Evolutionary conservation across 192 early-diverging fungal species (phyloP).

Genomic region (Paraglomus brasilianum): DNA sequence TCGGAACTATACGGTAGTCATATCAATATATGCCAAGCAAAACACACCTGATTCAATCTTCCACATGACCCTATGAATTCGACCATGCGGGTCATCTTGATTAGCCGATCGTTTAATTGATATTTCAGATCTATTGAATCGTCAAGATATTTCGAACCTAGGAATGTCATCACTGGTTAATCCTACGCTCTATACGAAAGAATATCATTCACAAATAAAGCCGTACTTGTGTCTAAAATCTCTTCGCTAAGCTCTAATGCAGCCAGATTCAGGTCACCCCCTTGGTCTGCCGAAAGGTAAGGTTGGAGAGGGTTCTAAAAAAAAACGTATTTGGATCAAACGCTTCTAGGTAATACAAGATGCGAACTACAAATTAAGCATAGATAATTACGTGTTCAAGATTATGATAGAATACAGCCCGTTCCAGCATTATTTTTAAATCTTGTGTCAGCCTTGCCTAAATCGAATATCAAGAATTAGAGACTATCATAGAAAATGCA

Average conservation of each 20-base stretch:
- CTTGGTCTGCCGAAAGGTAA: slow-evolving; percentile 13
- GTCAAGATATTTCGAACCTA: slow-evolving; percentile 27
- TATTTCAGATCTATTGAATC: slow-evolving; percentile 17
- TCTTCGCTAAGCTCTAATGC: slow-evolving; percentile 30
- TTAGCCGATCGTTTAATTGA: slow-evolving; percentile 25
- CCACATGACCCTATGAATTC: slow-evolving; percentile 24
- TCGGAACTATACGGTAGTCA: no score
- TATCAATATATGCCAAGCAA: no score
- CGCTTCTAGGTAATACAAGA: no score
- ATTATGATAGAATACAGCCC: slow-evolving; percentile 21
- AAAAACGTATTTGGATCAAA: not conserved
- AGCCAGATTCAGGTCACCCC: slow-evolving; percentile 22
- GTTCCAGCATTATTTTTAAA: slow-evolving; percentile 25
- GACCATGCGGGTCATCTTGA: slow-evolving; percentile 8
- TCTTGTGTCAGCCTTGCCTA: slow-evolving; percentile 5
- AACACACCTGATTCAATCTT: slow-evolving; percentile 21
- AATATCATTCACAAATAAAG: not conserved
- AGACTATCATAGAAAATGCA: not conserved
- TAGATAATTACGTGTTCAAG: not conserved
- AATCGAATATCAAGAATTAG: not conserved
- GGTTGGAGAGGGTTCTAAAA: slow-evolving; percentile 15
- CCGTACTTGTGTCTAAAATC: slow-evolving; percentile 31
- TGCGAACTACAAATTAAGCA: no score
- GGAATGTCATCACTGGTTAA: not conserved
- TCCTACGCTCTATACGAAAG: not conserved